A percentile compares a stretch with the other conserved stretches of the same genome.
Conservation (phyloP, 129 eudicot genomes). For the Ambrosia artemisiifolia region DNA sequence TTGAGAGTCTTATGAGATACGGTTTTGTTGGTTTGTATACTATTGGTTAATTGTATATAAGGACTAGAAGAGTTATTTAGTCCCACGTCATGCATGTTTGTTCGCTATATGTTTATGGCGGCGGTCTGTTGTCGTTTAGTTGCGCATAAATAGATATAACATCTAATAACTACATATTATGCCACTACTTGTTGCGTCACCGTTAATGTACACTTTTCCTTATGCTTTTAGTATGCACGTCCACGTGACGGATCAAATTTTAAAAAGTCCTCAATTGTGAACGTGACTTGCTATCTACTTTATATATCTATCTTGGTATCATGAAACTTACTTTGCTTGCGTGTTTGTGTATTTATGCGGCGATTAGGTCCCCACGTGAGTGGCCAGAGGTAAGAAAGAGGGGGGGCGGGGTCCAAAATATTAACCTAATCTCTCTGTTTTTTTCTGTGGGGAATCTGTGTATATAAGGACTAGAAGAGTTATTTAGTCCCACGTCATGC, state of each 20-base stretch:
- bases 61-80: background rate
- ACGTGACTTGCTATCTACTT: background rate
- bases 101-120: constrained; percentile 7
- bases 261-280: constrained; percentile 5
- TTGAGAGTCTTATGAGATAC: background rate
- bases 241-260: background rate
- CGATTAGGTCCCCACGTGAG: background rate
- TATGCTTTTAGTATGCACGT: background rate
- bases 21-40: background rate
- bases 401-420: too few relatives aligned
- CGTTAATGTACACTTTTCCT: background rate
- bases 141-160: background rate
- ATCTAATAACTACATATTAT: background rate
- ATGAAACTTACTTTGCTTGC: background rate
- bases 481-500: background rate
- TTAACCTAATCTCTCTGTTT: too few relatives aligned
- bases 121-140: constrained; percentile 10
- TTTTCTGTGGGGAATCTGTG: too few relatives aligned
- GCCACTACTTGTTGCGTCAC: constrained; percentile 11
- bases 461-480: background rate
- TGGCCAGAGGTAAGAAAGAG: too few relatives aligned
- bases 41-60: background rate
- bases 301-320: background rate
- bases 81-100: background rate
- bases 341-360: background rate